A percentile compares a stretch with the other conserved stretches of the same genome.
These are phyloP conservation scores for Terfezia claveryi DNA, from an alignment of 495 filamentous ascomycete species.

Conservation along the genomic window DNA sequence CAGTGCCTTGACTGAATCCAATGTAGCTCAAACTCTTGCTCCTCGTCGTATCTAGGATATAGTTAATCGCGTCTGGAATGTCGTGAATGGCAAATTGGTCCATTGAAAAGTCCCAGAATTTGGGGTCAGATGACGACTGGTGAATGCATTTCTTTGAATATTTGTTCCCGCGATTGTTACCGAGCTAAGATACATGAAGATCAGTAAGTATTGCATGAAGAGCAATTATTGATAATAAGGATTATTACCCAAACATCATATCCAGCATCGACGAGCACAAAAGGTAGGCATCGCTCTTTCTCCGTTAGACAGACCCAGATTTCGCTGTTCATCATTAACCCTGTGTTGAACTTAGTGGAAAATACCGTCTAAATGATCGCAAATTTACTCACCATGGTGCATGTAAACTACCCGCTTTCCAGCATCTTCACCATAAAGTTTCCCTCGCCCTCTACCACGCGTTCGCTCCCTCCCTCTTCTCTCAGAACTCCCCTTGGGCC, in stretches of 20 bases:
- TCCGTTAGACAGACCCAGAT: slow-evolving; percentile 93
- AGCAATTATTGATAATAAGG: too few relatives aligned
- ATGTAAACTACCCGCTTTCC: slow-evolving; percentile 80
- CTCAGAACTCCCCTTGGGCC: slow-evolving; percentile 63
- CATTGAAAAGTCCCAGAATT: slow-evolving; percentile 95
- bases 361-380: neutral
- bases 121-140: slow-evolving; percentile 44
- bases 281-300: slow-evolving; percentile 62
- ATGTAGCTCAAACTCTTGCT: slow-evolving; percentile 83
- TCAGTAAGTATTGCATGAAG: too few relatives aligned
- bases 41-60: slow-evolving; percentile 64
- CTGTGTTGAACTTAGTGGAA: slow-evolving; percentile 1
- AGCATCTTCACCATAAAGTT: slow-evolving; percentile 38
- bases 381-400: slow-evolving; percentile 40
- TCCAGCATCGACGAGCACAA: slow-evolving; percentile 70
- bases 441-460: neutral
- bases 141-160: slow-evolving; percentile 84
- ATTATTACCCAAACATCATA: slow-evolving; percentile 82
- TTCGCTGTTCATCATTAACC: slow-evolving; percentile 94
- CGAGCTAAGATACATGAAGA: slow-evolving; percentile 31
- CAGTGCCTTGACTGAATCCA: slow-evolving; percentile 90
- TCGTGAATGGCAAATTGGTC: slow-evolving; percentile 96
- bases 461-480: slow-evolving; percentile 39
- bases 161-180: slow-evolving; percentile 95
- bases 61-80: slow-evolving; percentile 81